phyloP scores from a whole-genome alignment of 139 green algal species.

The Auxenochlorella pyrenoidosa region DNA sequence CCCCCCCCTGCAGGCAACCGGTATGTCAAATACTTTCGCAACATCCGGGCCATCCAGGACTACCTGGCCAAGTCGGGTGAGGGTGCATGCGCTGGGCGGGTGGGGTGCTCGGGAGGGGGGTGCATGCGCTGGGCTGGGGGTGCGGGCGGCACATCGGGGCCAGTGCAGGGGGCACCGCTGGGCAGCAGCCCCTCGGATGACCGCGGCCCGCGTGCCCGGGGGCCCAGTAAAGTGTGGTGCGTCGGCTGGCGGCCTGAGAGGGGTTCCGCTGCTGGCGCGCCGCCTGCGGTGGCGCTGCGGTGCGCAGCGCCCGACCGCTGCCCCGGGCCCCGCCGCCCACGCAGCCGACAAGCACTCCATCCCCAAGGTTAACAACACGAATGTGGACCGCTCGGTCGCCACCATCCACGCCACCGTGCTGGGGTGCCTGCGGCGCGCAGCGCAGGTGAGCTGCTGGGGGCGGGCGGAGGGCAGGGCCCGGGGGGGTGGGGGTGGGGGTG shows the following conservation, averaged over 20 bases:
- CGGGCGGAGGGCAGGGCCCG: background rate
- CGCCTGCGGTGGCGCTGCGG: too few species aligned
- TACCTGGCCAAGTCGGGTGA: slow-evolving; percentile 58
- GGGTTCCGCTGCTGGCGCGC: too few species aligned
- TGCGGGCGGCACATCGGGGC: too few species aligned
- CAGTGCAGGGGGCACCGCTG: background rate
- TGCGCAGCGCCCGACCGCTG: background rate
- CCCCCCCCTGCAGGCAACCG: slow-evolving; percentile 63
- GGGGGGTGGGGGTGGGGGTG: background rate
- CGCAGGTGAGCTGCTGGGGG: background rate
- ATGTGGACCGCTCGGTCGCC: slow-evolving; percentile 89
- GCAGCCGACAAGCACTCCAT: slow-evolving; percentile 81
- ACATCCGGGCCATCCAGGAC: slow-evolving; percentile 91
- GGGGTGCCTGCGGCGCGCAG: slow-evolving; percentile 60
- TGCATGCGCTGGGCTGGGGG: background rate
- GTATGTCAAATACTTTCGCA: slow-evolving; percentile 88
- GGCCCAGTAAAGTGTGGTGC: too few species aligned
- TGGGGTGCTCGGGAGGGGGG: background rate
- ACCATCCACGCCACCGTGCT: slow-evolving; percentile 91
- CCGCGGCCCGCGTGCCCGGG: too few species aligned
- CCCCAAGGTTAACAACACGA: slow-evolving; percentile 94
- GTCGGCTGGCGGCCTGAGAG: too few species aligned
- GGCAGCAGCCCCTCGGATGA: too few species aligned
- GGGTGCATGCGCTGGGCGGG: background rate
- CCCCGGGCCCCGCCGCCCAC: background rate